Evolutionary conservation across 306 rosid genomes (phyloP).

Genomic region (Fragaria ananassa): DNA sequence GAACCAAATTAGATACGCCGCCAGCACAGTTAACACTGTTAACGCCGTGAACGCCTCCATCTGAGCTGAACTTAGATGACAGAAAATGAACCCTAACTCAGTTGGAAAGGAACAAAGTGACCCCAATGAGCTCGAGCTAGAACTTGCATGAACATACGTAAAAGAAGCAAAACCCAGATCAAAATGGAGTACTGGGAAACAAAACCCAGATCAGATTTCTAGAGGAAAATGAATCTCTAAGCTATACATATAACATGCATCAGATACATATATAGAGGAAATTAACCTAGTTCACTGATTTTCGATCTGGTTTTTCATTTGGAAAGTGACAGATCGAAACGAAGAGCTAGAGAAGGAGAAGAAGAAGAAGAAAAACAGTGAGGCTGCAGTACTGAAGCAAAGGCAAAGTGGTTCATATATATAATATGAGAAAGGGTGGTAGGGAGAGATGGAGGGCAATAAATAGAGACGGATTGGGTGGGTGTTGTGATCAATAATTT

Average conservation of each 20-base stretch:
- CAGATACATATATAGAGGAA: neutral
- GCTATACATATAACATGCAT: neutral
- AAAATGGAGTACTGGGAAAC: neutral
- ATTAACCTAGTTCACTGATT: neutral
- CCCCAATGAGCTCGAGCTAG: neutral
- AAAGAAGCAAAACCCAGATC: neutral
- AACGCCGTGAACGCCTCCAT: slow-evolving; percentile 60
- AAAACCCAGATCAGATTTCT: slow-evolving; percentile 21
- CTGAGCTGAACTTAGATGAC: slow-evolving; percentile 1
- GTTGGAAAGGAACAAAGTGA: neutral
- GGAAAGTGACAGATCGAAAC: neutral
- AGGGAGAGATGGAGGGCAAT: neutral
- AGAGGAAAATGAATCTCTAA: neutral
- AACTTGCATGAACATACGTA: neutral
- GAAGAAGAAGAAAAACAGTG: neutral
- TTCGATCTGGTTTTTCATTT: neutral
- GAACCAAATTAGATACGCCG: slow-evolving; percentile 72
- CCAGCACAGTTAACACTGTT: slow-evolving; percentile 43
- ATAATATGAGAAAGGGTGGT: slow-evolving; percentile 4
- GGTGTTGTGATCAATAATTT: neutral
- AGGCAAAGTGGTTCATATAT: slow-evolving; percentile 20
- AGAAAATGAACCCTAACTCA: neutral
- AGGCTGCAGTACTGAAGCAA: neutral
- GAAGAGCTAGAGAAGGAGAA: neutral
- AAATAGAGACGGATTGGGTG: neutral